These are phyloP conservation scores for Diatrype stigma DNA, from an alignment of 2,329 filamentous ascomycete genomes.

Conservation along the genomic window DNA sequence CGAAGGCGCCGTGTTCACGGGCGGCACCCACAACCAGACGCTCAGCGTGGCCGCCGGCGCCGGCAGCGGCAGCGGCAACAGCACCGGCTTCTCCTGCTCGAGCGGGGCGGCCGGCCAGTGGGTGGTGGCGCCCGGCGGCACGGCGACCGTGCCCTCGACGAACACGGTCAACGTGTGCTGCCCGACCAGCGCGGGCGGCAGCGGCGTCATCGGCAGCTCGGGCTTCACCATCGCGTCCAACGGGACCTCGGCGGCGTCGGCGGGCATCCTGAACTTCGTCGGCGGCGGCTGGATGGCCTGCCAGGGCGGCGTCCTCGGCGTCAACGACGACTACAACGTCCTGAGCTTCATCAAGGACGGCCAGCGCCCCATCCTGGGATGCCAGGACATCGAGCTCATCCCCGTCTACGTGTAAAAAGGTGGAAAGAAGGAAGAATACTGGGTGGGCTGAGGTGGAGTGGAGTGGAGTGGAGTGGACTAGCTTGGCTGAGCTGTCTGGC, in stretches of 20 bases:
- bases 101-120: neutral
- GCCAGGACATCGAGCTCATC: neutral
- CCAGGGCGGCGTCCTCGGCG: neutral
- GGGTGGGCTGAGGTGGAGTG: too few relatives aligned
- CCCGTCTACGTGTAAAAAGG: neutral
- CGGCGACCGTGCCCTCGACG: neutral
- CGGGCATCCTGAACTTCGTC: neutral
- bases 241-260: neutral
- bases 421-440: too few relatives aligned
- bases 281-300: neutral
- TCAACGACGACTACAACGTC: neutral
- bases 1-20: neutral
- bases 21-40: neutral
- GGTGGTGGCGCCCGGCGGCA: neutral
- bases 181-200: too few relatives aligned
- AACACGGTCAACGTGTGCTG: neutral
- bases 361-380: neutral
- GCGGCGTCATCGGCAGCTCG: neutral
- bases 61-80: neutral
- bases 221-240: neutral
- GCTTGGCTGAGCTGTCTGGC: too few relatives aligned
- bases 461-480: too few relatives aligned
- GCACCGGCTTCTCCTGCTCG: neutral
- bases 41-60: too few relatives aligned
- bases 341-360: neutral